Percentiles rank a stretch among this genome's conserved stretches.
Evolutionary conservation across 495 filamentous ascomycete genomes (phyloP).

Genomic region (Xylaria sp.): DNA sequence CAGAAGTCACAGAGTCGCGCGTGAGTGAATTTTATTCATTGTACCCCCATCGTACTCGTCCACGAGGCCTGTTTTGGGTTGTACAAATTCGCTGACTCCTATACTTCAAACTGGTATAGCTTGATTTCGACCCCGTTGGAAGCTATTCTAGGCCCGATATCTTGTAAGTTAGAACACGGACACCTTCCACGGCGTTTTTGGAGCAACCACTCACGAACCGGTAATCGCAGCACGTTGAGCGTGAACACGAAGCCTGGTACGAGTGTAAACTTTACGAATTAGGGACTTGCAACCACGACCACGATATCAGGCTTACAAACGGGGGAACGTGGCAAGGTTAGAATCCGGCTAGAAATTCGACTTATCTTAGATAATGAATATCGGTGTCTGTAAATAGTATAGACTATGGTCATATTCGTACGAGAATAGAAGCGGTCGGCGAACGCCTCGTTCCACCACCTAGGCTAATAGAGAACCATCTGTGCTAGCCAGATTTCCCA

Average conservation of each 20-base stretch:
- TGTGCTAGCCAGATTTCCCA: not conserved
- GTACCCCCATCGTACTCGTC: not conserved
- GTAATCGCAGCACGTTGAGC: constrained; percentile 38
- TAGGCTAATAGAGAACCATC: constrained; percentile 5
- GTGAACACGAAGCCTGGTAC: constrained; percentile 48
- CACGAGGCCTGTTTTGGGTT: not conserved
- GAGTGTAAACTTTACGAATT: constrained; percentile 41
- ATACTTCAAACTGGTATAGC: constrained; percentile 30
- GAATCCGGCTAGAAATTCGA: not conserved
- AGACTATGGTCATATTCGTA: constrained; percentile 1
- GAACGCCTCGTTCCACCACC: constrained; percentile 8
- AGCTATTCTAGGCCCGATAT: constrained; percentile 52
- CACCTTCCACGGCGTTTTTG: not conserved
- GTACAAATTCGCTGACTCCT: not conserved
- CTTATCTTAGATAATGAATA: not conserved
- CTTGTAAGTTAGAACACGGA: constrained; percentile 43
- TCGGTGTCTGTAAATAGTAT: not conserved
- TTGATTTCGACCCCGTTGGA: constrained; percentile 53
- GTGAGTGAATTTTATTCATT: constrained; percentile 32
- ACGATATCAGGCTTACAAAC: not conserved
- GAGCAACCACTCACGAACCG: not conserved
- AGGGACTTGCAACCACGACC: not conserved
- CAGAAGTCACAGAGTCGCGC: constrained; percentile 46
- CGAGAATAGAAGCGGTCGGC: not conserved
- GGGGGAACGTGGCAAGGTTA: not conserved